Base-by-base conservation (phyloP, 805 yeast genomes). In the Hanseniaspora thailandica region DNA sequence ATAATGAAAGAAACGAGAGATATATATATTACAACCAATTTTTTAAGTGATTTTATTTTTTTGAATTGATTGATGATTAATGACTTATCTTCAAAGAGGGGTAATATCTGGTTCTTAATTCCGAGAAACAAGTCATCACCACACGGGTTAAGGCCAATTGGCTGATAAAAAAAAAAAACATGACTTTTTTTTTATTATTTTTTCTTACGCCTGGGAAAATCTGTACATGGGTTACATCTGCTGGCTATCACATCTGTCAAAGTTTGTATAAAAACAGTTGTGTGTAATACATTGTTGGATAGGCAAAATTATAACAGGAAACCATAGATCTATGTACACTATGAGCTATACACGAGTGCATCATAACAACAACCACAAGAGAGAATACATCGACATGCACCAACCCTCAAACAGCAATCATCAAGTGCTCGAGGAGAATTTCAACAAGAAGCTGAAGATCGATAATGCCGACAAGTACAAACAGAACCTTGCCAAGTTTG, bases 361-460 rank as follows among this genome's bases (percentile, higher is more conserved):
- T 26, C 33, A 15, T 6, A 20, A 17, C 40, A 36, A 36, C 20
- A 26, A 26, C 19, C 34, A 41, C 22, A 41, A 41, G 17, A 41
- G 45, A 41, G 33, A 25, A 9, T 41, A 41, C 33, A 26, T 41
- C n/a, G 45, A 26, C 4, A 41, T 41, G 33, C 30, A 41, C 26
- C n/a, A n/a, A n/a, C n/a, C n/a, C n/a, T 17, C 13, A 3, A 41
- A 15, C 22, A 19, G 22, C 10, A 13, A 15, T 19, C 15, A 25
- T 17, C 20, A 41, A 13, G 25, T 26, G 15, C 45, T 41, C 7
- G 45, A 25, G n/a, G 45, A 41, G 33, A 39, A 49, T n/a, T 41
- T 49, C 20, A 49, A 25, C 38, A 49, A 49, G 23, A 49, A 49
- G 19, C 53, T 49, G 34, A 49, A 41, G 28, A 12, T 49, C n/a